A percentile compares a stretch with the other conserved stretches of the same genome.
These are phyloP conservation scores for Fomitopsis palustris DNA, from an alignment of 1,284 basidiomycete genomes.

Conservation along the genomic window DNA sequence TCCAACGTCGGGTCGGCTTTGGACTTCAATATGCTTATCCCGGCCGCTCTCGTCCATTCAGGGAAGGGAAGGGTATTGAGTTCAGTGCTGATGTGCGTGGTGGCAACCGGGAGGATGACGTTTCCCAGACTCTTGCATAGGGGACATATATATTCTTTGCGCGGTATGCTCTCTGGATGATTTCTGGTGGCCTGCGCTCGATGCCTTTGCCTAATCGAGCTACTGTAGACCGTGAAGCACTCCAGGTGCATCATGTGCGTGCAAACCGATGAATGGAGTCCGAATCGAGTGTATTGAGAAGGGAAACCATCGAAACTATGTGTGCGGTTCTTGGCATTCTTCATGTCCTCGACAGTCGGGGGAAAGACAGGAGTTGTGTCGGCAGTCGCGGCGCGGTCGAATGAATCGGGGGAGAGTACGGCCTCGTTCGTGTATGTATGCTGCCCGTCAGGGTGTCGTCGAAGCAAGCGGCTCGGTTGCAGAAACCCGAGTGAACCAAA, in stretches of 20 bases:
- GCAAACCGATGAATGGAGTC: conserved; percentile 87
- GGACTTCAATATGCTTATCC: conserved; percentile 77
- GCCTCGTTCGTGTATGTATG: conserved; percentile 73
- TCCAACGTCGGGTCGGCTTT: conserved; percentile 69
- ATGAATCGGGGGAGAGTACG: conserved; percentile 57
- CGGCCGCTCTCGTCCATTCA: conserved; percentile 79
- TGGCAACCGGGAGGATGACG: conserved; percentile 82
- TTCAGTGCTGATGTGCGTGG: conserved; percentile 35
- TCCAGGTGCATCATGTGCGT: conserved; percentile 97
- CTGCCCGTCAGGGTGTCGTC: conserved; percentile 76
- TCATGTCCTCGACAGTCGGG: conserved; percentile 44
- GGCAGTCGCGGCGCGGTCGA: conserved; percentile 52
- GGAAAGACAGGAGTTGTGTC: conserved; percentile 44
- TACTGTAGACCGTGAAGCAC: conserved; percentile 91
- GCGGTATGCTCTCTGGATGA: conserved; percentile 90
- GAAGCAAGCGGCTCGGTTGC: conserved; percentile 85
- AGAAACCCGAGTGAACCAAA: conserved; percentile 91
- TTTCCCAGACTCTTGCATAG: conserved; percentile 99
- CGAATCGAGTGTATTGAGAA: conserved; percentile 71
- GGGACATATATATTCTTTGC: conserved; percentile 96
- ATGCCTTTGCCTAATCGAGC: conserved; percentile 87
- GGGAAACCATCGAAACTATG: conserved; percentile 77
- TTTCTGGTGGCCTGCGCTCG: conserved; percentile 88
- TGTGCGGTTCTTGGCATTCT: conserved; percentile 45
- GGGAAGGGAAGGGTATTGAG: conserved; percentile 62